Evolutionary conservation across 345 rosid genomes (phyloP).

Genomic region (Zanthoxylum bungeanum): DNA sequence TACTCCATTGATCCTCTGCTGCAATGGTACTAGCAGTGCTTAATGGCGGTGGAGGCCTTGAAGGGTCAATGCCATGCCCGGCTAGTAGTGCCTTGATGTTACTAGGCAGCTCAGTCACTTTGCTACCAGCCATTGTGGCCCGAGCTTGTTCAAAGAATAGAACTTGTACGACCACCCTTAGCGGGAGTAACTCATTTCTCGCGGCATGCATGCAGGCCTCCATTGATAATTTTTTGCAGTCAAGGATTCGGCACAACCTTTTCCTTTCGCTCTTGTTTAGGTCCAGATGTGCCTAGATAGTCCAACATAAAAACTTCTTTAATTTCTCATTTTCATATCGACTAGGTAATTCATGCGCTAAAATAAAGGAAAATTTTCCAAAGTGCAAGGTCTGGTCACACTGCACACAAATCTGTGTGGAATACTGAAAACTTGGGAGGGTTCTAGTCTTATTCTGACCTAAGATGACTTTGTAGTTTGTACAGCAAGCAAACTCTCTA

Average conservation of each 20-base stretch:
- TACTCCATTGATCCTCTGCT: constrained; percentile 91
- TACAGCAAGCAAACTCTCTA: not conserved
- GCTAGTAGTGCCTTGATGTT: constrained; percentile 87
- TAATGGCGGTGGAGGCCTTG: constrained; percentile 54
- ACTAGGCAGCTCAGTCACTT: constrained; percentile 72
- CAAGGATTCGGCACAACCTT: constrained; percentile 68
- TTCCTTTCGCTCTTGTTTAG: constrained; percentile 84
- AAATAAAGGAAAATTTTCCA: not conserved
- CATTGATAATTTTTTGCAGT: constrained; percentile 93
- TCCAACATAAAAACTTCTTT: not conserved
- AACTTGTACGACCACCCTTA: constrained; percentile 94
- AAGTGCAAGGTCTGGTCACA: not conserved
- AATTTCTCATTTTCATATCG: not conserved
- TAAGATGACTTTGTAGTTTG: not conserved
- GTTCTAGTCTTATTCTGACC: not conserved
- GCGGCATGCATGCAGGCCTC: constrained; percentile 99
- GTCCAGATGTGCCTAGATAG: constrained; percentile 67
- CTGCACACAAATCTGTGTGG: not conserved
- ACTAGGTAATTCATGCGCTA: not conserved
- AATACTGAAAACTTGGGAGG: constrained; percentile 1
- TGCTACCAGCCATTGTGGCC: constrained; percentile 62
- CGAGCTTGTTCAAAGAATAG: constrained; percentile 94
- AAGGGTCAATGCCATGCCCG: constrained; percentile 68
- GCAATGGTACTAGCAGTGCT: constrained; percentile 67
- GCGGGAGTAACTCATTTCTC: constrained; percentile 82